Percentiles rank a stretch among this genome's conserved stretches.
These are phyloP conservation scores for Apiotrichum sp. DNA, from an alignment of 1,284 basidiomycete genomes.

Conservation along the genomic window DNA sequence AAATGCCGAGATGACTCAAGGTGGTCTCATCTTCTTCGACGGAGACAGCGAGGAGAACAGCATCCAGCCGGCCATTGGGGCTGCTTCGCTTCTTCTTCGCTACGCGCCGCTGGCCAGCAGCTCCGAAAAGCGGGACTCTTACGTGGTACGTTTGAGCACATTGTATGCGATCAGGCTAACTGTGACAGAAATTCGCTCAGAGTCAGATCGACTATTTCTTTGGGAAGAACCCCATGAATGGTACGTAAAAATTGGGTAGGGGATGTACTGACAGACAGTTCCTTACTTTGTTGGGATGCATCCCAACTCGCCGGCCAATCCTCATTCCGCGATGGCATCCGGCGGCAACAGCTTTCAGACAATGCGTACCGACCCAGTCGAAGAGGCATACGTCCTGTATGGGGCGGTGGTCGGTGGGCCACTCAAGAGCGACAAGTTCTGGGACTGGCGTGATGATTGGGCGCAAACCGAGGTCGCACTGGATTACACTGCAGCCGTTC, in stretches of 20 bases:
- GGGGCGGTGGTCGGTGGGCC: conserved; percentile 86
- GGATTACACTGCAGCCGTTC: conserved; percentile 73
- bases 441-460: conserved; percentile 63
- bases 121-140: conserved; percentile 55
- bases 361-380: conserved; percentile 65
- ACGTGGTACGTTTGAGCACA: conserved; percentile 52
- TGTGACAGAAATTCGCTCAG: neutral
- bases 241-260: conserved; percentile 41
- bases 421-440: conserved; percentile 66
- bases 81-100: conserved; percentile 70
- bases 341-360: conserved; percentile 60
- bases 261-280: conserved; percentile 15
- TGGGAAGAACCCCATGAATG: conserved; percentile 79
- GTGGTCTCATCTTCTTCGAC: conserved; percentile 69
- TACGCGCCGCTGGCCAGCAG: conserved; percentile 69
- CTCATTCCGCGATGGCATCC: conserved; percentile 77
- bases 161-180: neutral
- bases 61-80: conserved; percentile 78
- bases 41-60: conserved; percentile 73
- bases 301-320: conserved; percentile 82
- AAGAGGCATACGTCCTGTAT: conserved; percentile 70
- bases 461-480: conserved; percentile 40
- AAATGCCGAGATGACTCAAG: conserved; percentile 56
- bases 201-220: conserved; percentile 71
- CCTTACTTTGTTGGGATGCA: conserved; percentile 63